Conservation (phyloP, 495 filamentous ascomycete genomes). For the Glarea lozoyensis region DNA sequence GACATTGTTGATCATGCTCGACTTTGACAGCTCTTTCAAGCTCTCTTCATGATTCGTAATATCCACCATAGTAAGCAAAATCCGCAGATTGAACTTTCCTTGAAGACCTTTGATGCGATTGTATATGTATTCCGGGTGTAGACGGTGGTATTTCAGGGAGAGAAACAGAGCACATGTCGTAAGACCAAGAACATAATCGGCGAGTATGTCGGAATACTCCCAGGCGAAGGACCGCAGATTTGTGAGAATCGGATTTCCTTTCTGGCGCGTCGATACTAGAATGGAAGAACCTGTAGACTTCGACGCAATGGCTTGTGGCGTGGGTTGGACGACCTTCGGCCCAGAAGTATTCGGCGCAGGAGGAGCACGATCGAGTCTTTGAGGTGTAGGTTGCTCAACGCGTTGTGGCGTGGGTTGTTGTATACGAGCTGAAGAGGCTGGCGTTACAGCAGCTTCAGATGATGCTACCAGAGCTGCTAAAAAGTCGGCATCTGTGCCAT, state of each 20-base stretch:
- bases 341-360: conserved; percentile 18
- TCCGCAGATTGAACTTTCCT: conserved; percentile 72
- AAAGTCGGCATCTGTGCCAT: conserved; percentile 50
- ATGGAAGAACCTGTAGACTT: conserved; percentile 67
- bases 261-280: conserved; percentile 74
- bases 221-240: conserved; percentile 76
- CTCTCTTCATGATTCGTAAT: conserved; percentile 75
- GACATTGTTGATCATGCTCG: conserved; percentile 69
- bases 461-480: conserved; percentile 43
- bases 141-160: conserved; percentile 91
- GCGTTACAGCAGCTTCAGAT: conserved; percentile 21
- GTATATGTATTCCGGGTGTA: conserved; percentile 98
- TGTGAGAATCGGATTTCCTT: conserved; percentile 89
- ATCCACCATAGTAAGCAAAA: conserved; percentile 86
- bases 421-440: conserved; percentile 11
- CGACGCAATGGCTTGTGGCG: conserved; percentile 66
- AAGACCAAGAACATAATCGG: conserved; percentile 81
- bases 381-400: conserved; percentile 23
- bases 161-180: conserved; percentile 92
- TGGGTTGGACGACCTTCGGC: conserved; percentile 71
- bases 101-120: conserved; percentile 73
- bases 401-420: conserved; percentile 23
- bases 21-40: conserved; percentile 21
- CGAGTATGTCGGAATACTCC: conserved; percentile 93
- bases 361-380: conserved; percentile 21